Conservation (phyloP, 31 red algal genomes). For the Odonthalia washingtoniensis region DNA sequence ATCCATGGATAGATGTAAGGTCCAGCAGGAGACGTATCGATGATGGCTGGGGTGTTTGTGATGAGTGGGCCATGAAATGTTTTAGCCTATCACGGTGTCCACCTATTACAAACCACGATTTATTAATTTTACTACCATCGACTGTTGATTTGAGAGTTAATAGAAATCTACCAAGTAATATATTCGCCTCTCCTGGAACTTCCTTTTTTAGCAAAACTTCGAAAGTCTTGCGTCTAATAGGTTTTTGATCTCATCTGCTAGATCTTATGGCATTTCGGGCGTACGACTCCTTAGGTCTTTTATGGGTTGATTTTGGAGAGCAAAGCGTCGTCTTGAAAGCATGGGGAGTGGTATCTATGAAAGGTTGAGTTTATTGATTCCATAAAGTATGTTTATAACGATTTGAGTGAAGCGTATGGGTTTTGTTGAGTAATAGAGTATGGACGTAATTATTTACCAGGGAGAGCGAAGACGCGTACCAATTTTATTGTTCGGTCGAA, state of each 20-base stretch:
- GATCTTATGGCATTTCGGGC: too few relatives aligned
- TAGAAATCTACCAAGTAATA: conserved; percentile 46
- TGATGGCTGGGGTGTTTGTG: conserved; percentile 30
- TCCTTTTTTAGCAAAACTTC: conserved; percentile 42
- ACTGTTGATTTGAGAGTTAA: conserved; percentile 50
- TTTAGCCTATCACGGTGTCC: conserved; percentile 35
- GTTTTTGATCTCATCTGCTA: too few relatives aligned
- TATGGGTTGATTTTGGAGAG: conserved; percentile 47
- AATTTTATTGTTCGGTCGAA: too few relatives aligned
- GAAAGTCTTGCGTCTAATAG: too few relatives aligned
- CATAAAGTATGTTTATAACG: too few relatives aligned
- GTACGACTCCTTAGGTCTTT: too few relatives aligned
- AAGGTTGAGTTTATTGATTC: too few relatives aligned
- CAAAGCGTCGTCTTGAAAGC: conserved; percentile 22
- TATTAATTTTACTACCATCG: conserved; percentile 23
- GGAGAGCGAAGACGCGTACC: too few relatives aligned
- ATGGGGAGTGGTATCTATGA: neutral
- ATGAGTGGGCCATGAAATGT: conserved; percentile 55
- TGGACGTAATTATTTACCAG: too few relatives aligned
- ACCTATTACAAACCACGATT: conserved; percentile 40
- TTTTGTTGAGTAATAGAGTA: too few relatives aligned
- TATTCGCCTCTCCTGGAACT: conserved; percentile 48
- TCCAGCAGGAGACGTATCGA: conserved; percentile 24
- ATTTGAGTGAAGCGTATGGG: too few relatives aligned
- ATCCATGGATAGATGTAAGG: conserved; percentile 25